A percentile compares a stretch with the other conserved stretches of the same genome.
Conservation (phyloP, 2,329 filamentous ascomycete genomes). For the Cercospora sp. region DNA sequence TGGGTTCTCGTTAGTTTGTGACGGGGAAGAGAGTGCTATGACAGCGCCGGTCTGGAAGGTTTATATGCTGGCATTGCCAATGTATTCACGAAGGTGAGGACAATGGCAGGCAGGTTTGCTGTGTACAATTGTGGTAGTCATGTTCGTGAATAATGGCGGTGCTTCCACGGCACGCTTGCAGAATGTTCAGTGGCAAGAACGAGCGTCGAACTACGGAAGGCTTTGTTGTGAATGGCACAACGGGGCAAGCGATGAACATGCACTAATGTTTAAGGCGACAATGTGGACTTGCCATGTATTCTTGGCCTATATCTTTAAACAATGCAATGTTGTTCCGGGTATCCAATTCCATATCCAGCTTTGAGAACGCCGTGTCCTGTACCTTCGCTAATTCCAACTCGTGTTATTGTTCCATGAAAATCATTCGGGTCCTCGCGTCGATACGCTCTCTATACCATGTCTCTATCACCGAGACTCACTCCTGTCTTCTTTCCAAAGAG, state of each 20-base stretch:
- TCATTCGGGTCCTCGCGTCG: not conserved
- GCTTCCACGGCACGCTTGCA: not conserved
- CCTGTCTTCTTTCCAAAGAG: constrained; percentile 68
- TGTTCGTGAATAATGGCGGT: not conserved
- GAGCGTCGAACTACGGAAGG: not conserved
- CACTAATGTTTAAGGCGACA: not conserved
- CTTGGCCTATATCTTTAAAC: not conserved
- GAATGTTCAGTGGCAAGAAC: not conserved
- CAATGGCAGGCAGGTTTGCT: not conserved
- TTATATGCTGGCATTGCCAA: not conserved
- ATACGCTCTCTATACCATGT: constrained; percentile 17
- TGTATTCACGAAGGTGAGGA: not conserved
- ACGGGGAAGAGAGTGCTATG: not conserved
- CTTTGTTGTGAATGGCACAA: not conserved
- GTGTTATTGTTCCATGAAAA: not conserved
- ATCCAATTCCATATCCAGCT: constrained; percentile 5
- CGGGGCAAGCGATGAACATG: not conserved
- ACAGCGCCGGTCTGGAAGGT: not conserved
- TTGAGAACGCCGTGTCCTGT: not conserved
- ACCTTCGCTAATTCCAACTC: constrained; percentile 5
- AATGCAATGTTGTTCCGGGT: not conserved
- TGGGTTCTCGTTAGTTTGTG: not conserved
- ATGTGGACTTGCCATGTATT: not conserved
- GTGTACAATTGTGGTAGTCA: not conserved
- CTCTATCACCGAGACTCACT: constrained; percentile 15